Evolutionary conservation across 257 asterid genomes (phyloP).

Genomic region (Jaltomata sinuosa): DNA sequence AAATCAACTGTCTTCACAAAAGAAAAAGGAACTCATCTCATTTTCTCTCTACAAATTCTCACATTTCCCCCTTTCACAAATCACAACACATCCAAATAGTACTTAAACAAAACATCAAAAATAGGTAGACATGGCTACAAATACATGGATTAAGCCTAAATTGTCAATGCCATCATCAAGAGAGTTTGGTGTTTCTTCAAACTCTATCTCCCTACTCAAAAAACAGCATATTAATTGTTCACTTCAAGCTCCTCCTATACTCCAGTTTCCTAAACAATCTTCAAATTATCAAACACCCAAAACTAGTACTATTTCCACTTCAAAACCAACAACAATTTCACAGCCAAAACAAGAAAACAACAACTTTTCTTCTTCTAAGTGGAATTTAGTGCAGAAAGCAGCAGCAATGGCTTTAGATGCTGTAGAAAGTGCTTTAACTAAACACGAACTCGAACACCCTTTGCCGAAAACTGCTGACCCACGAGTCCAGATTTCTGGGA

Average conservation of each 20-base stretch:
- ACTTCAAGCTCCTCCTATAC: constrained; percentile 45
- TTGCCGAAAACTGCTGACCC: constrained; percentile 94
- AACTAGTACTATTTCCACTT: neutral
- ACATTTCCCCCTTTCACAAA: neutral
- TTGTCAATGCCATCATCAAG: neutral
- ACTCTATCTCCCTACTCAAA: constrained; percentile 2
- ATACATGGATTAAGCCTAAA: constrained; percentile 39
- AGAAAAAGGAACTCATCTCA: neutral
- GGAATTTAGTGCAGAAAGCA: constrained; percentile 66
- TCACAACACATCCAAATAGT: neutral
- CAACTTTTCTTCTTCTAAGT: constrained; percentile 4
- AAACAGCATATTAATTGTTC: constrained; percentile 25
- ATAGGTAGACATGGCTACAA: constrained; percentile 47
- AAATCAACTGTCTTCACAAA: neutral
- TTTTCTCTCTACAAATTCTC: neutral
- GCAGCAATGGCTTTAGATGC: constrained; percentile 83
- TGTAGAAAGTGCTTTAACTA: constrained; percentile 53
- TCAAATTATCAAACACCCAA: constrained; percentile 19
- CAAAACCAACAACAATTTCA: neutral
- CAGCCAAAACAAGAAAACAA: neutral
- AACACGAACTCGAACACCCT: constrained; percentile 55
- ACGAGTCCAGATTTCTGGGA: constrained; percentile 73
- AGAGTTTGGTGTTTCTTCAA: constrained; percentile 9
- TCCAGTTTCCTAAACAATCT: constrained; percentile 46
- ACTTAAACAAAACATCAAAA: neutral